phyloP scores from a whole-genome alignment of 2,329 filamentous ascomycete species.

The Chaetomium sp. region DNA sequence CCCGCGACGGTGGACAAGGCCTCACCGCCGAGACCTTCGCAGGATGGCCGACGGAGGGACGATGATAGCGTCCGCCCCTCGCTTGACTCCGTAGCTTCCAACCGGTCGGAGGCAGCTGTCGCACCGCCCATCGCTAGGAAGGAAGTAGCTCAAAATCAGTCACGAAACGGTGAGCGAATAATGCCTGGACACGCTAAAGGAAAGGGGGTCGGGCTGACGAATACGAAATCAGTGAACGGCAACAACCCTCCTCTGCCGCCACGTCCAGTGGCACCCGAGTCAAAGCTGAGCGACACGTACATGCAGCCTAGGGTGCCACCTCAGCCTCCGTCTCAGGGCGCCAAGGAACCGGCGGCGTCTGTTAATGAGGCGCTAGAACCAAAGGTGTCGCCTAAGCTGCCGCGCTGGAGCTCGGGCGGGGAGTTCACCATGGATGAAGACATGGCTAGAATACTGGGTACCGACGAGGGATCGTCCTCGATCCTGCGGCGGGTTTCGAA shows the following conservation, averaged over 20 bases:
- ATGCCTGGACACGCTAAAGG: conserved; percentile 7
- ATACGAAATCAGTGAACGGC: conserved; percentile 43
- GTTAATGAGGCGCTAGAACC: conserved; percentile 44
- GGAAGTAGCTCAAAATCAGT: conserved; percentile 54
- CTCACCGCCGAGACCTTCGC: conserved; percentile 56
- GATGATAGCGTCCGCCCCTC: conserved; percentile 53
- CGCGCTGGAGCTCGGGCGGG: conserved; percentile 75
- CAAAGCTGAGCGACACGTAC: conserved; percentile 55
- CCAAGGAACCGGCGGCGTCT: conserved; percentile 54
- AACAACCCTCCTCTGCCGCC: conserved; percentile 30
- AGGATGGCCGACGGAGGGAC: conserved; percentile 60
- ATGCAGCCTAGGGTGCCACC: conserved; percentile 62
- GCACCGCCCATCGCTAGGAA: conserved; percentile 64
- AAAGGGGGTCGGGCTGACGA: conserved; percentile 25
- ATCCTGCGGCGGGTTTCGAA: conserved; percentile 89
- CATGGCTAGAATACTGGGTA: conserved; percentile 83
- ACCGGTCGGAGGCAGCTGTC: conserved; percentile 44
- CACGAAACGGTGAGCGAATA: conserved; percentile 48
- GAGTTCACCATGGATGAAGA: conserved; percentile 96
- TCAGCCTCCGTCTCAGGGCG: conserved; percentile 50
- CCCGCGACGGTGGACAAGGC: conserved; percentile 42
- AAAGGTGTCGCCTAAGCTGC: conserved; percentile 67
- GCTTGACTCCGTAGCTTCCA: conserved; percentile 48
- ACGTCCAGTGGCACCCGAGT: conserved; percentile 42
- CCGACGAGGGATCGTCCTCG: conserved; percentile 74